Evolutionary conservation across 345 rosid species (phyloP).

Genomic region (Eucalyptus guilfoylei): DNA sequence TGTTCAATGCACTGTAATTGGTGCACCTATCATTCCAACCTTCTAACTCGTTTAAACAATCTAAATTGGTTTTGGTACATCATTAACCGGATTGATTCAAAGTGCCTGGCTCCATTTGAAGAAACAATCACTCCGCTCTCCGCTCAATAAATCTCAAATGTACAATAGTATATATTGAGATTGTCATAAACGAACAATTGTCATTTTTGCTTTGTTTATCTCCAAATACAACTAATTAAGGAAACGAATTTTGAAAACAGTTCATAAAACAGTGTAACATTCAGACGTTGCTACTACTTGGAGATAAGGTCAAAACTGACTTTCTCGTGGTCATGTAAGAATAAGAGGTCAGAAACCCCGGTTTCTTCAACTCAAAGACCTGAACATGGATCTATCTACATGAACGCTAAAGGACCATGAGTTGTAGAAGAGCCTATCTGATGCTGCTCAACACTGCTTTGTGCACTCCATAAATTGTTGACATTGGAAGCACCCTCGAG

Average conservation of each 20-base stretch:
- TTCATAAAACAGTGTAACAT: not conserved
- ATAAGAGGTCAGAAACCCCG: not conserved
- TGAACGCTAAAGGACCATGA: not conserved
- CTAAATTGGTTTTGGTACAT: not conserved
- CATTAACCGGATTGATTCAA: not conserved
- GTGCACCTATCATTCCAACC: not conserved
- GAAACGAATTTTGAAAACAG: not conserved
- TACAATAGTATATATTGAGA: not conserved
- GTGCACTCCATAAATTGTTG: not conserved
- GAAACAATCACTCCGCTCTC: not conserved
- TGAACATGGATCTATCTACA: not conserved
- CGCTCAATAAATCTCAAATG: not conserved
- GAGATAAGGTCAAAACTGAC: not conserved
- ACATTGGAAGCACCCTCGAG: not conserved
- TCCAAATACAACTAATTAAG: not conserved
- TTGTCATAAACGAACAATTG: not conserved
- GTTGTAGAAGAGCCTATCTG: not conserved
- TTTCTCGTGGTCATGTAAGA: not conserved
- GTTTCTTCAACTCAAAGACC: not conserved
- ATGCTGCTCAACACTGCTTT: not conserved
- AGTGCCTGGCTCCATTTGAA: not conserved
- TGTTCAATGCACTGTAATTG: not conserved
- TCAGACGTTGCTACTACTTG: not conserved
- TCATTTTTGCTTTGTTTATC: not conserved
- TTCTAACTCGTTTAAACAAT: not conserved